Evolutionary conservation across 257 asterid genomes (phyloP), one percentile per base, ranked within the genome.

Genomic region (Solanum appendiculatum): DNA sequence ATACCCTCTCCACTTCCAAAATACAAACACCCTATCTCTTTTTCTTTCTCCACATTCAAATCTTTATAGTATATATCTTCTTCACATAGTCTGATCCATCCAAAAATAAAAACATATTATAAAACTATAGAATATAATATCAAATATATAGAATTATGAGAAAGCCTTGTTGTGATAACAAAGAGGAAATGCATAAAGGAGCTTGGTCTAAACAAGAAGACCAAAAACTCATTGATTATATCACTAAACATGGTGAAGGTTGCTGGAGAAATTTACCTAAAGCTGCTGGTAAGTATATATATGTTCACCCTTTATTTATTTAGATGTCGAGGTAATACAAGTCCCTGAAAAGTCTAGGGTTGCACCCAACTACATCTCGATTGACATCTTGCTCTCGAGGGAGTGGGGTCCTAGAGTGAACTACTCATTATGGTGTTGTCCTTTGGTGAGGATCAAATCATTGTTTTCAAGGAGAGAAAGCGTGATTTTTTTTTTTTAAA

Each of bases 121-220:
- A 36, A 74, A 74, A 37, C 20, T 75, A 20, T 72, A 40, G 21
- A n/a, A 40, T 40, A 40, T 44, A 74, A 74, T 36, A 33, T 9
- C 15, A 66, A 60, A 60, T 23, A 36, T 29, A n/a, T 23, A 84
- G 46, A 63, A 64, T 48, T 25, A 88, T 88, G 90, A 86, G 86
- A 42, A 88, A 83, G 42, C 48, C 87, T 86, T 83, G 74, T 27
- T 86, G 86, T 34, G 68, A 86, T 29, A 56, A 82, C 20, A 83
- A 86, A 9, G 51, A 86, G 66, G 83, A 83, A 66, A 58, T 73
- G 60, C 85, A 82, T 27, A 86, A 31, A 72, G 90, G 87, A 58
- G 75, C 87, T 42, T 88, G 90, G 89, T 88, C 90, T 33, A 51
- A 86, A 27, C 89, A 88, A 74, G 89, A 88, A 29, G 90, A 88